A percentile compares a stretch with the other conserved stretches of the same genome.
Conservation (phyloP, 163 green algal genomes). For the Scenedesmus sp. region DNA sequence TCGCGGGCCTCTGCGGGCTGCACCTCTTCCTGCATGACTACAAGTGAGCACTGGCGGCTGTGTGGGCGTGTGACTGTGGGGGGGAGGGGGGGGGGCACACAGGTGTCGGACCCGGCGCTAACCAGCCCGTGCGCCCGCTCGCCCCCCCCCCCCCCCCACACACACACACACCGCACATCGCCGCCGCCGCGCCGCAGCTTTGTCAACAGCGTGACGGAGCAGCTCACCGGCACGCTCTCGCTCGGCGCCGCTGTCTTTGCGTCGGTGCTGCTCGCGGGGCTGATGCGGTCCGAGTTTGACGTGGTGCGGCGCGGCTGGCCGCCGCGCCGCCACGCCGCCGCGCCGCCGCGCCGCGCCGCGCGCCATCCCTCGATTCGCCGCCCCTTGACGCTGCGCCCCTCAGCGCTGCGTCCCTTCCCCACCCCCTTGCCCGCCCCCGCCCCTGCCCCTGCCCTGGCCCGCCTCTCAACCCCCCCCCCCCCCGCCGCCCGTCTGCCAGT, state of each 20-base stretch:
- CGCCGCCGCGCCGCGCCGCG: no score
- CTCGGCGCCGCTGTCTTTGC: constrained; percentile 69
- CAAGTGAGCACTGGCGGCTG: no score
- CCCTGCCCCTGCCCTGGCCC: not conserved
- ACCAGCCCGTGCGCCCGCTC: no score
- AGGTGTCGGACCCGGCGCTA: no score
- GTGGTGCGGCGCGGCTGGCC: constrained; percentile 63
- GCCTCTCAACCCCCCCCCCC: not conserved
- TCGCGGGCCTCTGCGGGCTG: constrained; percentile 53
- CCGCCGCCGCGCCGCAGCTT: constrained; percentile 56
- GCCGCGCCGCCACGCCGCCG: no score
- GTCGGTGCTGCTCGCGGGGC: constrained; percentile 77
- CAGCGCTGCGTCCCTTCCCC: not conserved
- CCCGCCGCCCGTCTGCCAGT: constrained; percentile 52
- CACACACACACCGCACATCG: no score
- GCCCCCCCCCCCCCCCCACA: no score
- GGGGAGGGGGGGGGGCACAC: no score
- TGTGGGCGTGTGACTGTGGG: no score
- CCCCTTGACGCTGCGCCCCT: not conserved
- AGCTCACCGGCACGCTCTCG: constrained; percentile 74
- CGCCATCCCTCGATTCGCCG: no score
- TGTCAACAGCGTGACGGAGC: constrained; percentile 65
- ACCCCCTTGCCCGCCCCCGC: not conserved
- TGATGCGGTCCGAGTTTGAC: constrained; percentile 61
- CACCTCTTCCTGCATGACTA: constrained; percentile 89